Evolutionary conservation across 805 yeast species (phyloP).

Genomic region (Wickerhamiella hasegawae): DNA sequence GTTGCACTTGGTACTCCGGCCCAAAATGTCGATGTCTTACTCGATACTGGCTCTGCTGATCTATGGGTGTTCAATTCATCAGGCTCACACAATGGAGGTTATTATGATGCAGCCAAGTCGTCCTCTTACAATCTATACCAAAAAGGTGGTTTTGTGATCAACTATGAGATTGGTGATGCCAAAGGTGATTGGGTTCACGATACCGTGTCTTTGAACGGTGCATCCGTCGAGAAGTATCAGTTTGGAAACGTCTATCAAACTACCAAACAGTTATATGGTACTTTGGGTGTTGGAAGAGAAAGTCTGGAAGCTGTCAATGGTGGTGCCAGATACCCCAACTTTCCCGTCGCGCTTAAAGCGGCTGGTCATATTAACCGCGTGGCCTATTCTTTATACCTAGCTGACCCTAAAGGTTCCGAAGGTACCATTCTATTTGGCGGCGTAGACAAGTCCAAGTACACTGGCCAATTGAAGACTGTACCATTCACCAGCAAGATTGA

Average conservation of each 20-base stretch:
- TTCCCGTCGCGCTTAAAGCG: slow-evolving; percentile 20
- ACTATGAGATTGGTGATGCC: slow-evolving; percentile 19
- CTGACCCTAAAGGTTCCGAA: slow-evolving; percentile 15
- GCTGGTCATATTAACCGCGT: slow-evolving; percentile 26
- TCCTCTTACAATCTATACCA: slow-evolving; percentile 10
- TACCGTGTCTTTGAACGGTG: slow-evolving; percentile 35
- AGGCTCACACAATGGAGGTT: slow-evolving; percentile 9
- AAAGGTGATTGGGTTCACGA: slow-evolving; percentile 47
- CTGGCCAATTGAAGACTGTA: slow-evolving; percentile 23
- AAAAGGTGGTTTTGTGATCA: slow-evolving; percentile 2
- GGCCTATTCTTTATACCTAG: slow-evolving; percentile 33
- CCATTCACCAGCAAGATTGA: slow-evolving; percentile 14
- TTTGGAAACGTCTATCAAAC: slow-evolving; percentile 49
- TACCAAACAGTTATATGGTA: slow-evolving; percentile 27
- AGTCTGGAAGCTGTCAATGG: no score
- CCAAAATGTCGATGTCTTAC: slow-evolving; percentile 33
- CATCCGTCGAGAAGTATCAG: slow-evolving; percentile 33
- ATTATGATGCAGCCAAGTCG: slow-evolving; percentile 12
- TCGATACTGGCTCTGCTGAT: slow-evolving; percentile 63
- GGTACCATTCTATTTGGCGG: slow-evolving; percentile 30
- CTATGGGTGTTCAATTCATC: slow-evolving; percentile 27
- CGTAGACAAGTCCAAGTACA: slow-evolving; percentile 26
- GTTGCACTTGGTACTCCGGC: slow-evolving; percentile 35
- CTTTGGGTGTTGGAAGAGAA: slow-evolving; percentile 25
- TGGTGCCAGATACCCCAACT: slow-evolving; percentile 14